Percentiles rank a stretch among this genome's conserved stretches.
These are phyloP conservation scores for Leishmania major DNA, from an alignment of 208 protist species.

Conservation along the genomic window DNA sequence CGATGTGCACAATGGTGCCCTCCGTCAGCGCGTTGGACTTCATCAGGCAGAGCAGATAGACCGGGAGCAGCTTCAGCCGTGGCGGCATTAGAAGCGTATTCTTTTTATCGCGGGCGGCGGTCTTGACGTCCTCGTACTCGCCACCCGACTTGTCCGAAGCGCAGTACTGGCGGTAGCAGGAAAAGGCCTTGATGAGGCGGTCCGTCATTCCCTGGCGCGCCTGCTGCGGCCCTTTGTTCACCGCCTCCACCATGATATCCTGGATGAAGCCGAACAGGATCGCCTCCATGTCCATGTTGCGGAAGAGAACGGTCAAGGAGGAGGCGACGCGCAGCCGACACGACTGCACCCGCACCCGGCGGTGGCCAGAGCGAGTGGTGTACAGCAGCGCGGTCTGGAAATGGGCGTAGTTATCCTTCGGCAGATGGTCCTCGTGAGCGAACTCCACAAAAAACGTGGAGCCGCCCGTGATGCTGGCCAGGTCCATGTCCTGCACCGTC, in stretches of 20 bases:
- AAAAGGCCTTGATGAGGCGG: conserved; percentile 69
- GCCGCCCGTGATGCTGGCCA: conserved; percentile 68
- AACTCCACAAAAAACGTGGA: conserved; percentile 93
- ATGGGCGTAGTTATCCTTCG: conserved; percentile 69
- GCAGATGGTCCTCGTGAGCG: conserved; percentile 84
- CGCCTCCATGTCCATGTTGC: conserved; percentile 84
- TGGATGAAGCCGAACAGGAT: conserved; percentile 64
- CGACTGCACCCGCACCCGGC: conserved; percentile 91
- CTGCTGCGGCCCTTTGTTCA: conserved; percentile 79
- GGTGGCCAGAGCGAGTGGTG: conserved; percentile 85
- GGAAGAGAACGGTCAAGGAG: conserved; percentile 68
- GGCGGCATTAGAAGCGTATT: conserved; percentile 91
- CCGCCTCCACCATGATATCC: conserved; percentile 50
- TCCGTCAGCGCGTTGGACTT: conserved; percentile 82
- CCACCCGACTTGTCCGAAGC: conserved; percentile 23
- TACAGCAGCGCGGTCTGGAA: conserved; percentile 94
- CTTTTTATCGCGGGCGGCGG: conserved; percentile 23
- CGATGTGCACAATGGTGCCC: conserved; percentile 72
- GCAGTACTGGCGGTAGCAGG: conserved; percentile 84
- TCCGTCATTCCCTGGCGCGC: conserved; percentile 59
- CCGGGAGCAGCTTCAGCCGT: conserved; percentile 91
- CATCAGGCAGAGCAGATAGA: conserved; percentile 86
- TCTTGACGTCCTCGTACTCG: conserved; percentile 23
- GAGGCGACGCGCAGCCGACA: conserved; percentile 59
- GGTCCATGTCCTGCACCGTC: conserved; percentile 89